Percentiles rank a stretch among this genome's conserved stretches.
These are phyloP conservation scores for Penicillium malachiteum DNA, from an alignment of 495 filamentous ascomycete species.

Conservation along the genomic window DNA sequence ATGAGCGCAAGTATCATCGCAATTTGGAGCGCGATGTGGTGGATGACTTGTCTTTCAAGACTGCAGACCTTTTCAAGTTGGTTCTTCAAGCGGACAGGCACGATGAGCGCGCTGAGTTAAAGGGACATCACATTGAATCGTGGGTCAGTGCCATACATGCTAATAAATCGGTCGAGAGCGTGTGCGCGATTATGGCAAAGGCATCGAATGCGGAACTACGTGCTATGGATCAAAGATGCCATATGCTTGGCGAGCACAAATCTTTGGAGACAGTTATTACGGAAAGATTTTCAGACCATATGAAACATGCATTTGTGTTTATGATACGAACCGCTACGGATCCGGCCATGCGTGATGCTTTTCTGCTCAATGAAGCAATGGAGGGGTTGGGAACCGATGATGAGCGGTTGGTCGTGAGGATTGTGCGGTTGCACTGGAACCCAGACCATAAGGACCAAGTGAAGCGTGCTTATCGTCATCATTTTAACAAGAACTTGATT, in stretches of 20 bases:
- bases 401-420: conserved; percentile 66
- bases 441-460: conserved; percentile 66
- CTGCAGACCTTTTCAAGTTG: conserved; percentile 74
- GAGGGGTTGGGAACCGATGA: conserved; percentile 85
- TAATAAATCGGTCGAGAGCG: conserved; percentile 67
- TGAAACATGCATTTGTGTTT: conserved; percentile 78
- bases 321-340: conserved; percentile 77
- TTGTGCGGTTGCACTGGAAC: conserved; percentile 81
- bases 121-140: too few relatives aligned
- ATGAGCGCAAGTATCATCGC: conserved; percentile 60
- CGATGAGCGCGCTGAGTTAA: too few relatives aligned
- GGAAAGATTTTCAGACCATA: conserved; percentile 86
- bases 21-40: conserved; percentile 67
- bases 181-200: conserved; percentile 71
- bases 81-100: conserved; percentile 67
- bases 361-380: conserved; percentile 80
- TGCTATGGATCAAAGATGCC: conserved; percentile 72
- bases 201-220: conserved; percentile 76
- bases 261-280: conserved; percentile 67
- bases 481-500: conserved; percentile 60
- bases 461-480: conserved; percentile 66
- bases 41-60: conserved; percentile 80
- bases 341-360: conserved; percentile 78
- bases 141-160: conserved; percentile 75
- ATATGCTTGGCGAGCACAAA: conserved; percentile 57